Evolutionary conservation across 495 filamentous ascomycete genomes (phyloP).

Genomic region (Neurospora sp.): DNA sequence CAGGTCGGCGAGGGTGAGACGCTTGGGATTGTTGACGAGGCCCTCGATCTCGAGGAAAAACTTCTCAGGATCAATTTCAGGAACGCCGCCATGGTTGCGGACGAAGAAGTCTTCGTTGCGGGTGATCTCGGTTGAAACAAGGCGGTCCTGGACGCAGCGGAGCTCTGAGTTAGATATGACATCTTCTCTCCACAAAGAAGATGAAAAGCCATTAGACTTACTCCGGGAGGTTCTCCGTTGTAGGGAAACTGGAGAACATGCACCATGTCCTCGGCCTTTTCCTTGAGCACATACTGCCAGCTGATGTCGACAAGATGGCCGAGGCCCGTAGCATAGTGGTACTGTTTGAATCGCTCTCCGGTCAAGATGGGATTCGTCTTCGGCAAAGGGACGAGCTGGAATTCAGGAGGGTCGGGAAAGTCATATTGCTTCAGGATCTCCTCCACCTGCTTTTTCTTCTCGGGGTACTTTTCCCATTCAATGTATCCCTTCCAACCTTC

Average conservation of each 20-base stretch:
- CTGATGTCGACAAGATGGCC: slow-evolving; percentile 39
- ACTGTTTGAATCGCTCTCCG: slow-evolving; percentile 55
- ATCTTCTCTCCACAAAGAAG: background rate
- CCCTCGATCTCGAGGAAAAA: slow-evolving; percentile 46
- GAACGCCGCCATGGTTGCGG: slow-evolving; percentile 57
- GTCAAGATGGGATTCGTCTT: slow-evolving; percentile 51
- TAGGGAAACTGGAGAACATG: slow-evolving; percentile 64
- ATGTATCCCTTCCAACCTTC: slow-evolving; percentile 37
- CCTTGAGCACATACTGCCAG: slow-evolving; percentile 48
- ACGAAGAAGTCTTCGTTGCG: slow-evolving; percentile 53
- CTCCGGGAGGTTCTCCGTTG: slow-evolving; percentile 53
- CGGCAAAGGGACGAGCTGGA: slow-evolving; percentile 48
- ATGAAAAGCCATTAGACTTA: background rate
- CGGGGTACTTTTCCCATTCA: slow-evolving; percentile 62
- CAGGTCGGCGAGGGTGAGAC: slow-evolving; percentile 44
- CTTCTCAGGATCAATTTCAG: slow-evolving; percentile 45
- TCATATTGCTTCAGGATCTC: slow-evolving; percentile 46
- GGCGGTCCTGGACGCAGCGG: slow-evolving; percentile 5
- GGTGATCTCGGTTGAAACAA: slow-evolving; percentile 39
- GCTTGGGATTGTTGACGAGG: slow-evolving; percentile 45
- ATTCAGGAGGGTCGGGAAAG: slow-evolving; percentile 49
- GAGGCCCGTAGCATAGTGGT: slow-evolving; percentile 52
- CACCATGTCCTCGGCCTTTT: slow-evolving; percentile 57
- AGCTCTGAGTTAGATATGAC: background rate
- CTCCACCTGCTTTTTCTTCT: slow-evolving; percentile 50